phyloP scores from a whole-genome alignment of 225 moss, liverwort and hornwort species.

The Takakia lepidozioides region DNA sequence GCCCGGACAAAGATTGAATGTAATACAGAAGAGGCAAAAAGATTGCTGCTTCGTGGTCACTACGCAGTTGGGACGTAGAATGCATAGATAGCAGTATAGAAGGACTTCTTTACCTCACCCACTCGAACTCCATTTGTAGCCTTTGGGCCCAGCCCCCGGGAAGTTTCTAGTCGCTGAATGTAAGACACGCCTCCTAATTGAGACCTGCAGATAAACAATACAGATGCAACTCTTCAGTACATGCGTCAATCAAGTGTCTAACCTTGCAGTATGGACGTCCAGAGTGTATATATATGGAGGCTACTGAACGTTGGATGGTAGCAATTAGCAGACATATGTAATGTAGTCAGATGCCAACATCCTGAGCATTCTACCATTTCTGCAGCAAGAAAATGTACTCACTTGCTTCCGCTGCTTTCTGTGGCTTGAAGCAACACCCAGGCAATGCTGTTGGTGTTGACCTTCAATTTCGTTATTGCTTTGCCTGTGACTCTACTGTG shows the following conservation, averaged over 20 bases:
- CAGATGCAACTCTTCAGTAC: background rate
- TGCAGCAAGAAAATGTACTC: conserved; percentile 1
- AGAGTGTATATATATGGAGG: background rate
- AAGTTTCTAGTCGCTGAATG: conserved; percentile 3
- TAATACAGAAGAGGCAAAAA: no score
- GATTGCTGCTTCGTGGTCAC: no score
- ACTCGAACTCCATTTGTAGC: background rate
- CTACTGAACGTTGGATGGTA: no score
- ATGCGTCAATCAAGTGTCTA: background rate
- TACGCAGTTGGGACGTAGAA: conserved; percentile 11
- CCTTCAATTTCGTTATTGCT: background rate
- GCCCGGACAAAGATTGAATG: no score
- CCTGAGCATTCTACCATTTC: background rate
- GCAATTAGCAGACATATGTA: background rate
- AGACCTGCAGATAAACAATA: conserved; percentile 1
- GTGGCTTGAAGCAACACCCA: conserved; percentile 41
- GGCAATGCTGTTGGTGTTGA: conserved; percentile 9
- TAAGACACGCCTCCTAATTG: conserved; percentile 3
- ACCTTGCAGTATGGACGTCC: background rate
- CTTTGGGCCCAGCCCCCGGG: conserved; percentile 5
- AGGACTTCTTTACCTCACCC: background rate
- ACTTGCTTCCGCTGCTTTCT: conserved; percentile 29
- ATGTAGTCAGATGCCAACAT: background rate
- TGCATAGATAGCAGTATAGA: conserved; percentile 4
- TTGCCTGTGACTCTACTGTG: conserved; percentile 33